These are phyloP conservation scores for Irpex sp. DNA, from an alignment of 1,284 basidiomycete species.

Conservation along the genomic window DNA sequence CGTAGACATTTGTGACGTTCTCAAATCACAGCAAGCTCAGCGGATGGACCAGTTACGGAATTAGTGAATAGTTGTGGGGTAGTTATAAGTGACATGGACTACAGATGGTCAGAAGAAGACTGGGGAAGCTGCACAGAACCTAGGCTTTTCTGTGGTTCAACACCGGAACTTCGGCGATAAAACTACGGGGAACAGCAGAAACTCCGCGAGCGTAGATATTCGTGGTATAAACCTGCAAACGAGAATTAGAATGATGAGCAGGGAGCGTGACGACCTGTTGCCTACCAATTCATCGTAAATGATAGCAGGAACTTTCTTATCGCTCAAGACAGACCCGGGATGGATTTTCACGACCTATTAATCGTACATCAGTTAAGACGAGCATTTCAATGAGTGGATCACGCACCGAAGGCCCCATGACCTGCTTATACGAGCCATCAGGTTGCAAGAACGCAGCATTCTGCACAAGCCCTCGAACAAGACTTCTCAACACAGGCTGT, in stretches of 20 bases:
- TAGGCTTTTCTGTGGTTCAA: constrained; percentile 31
- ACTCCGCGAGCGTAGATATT: constrained; percentile 87
- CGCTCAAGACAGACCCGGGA: constrained; percentile 76
- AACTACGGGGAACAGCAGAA: constrained; percentile 68
- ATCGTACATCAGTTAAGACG: constrained; percentile 1
- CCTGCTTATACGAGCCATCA: constrained; percentile 83
- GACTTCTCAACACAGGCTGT: constrained; percentile 59
- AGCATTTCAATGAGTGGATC: neutral
- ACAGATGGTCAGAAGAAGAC: no score
- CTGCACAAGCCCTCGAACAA: constrained; percentile 75
- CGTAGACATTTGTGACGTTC: neutral
- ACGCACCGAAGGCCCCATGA: constrained; percentile 74
- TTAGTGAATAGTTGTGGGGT: no score
- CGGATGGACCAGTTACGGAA: no score
- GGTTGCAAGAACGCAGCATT: constrained; percentile 82
- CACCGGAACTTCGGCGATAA: constrained; percentile 36
- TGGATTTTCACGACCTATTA: constrained; percentile 81
- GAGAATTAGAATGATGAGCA: neutral
- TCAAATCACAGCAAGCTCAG: neutral
- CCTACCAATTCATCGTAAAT: constrained; percentile 89
- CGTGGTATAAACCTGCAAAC: constrained; percentile 71
- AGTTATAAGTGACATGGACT: no score
- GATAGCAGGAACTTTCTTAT: constrained; percentile 80
- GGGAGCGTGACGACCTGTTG: constrained; percentile 13
- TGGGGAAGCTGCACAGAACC: neutral